Conservation (phyloP, 1,284 basidiomycete genomes). For the Xanthoconium separans region DNA sequence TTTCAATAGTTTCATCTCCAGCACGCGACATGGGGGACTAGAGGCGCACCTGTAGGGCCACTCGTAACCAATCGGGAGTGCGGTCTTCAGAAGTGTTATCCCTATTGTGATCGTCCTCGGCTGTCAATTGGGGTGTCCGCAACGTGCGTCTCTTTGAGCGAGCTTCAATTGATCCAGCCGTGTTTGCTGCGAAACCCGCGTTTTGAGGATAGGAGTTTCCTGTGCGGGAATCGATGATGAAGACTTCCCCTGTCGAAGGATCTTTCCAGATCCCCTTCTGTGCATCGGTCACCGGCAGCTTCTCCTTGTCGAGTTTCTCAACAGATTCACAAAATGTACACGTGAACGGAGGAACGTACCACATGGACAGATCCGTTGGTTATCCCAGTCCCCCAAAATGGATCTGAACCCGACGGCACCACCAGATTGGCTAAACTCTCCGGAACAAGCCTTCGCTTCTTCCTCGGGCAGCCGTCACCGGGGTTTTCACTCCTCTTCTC, state of each 20-base stretch:
- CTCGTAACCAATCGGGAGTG: conserved; percentile 52
- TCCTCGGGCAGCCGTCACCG: conserved; percentile 34
- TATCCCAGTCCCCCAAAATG: conserved; percentile 10
- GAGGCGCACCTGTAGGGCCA: conserved; percentile 46
- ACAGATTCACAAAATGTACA: conserved; percentile 5
- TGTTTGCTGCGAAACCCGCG: conserved; percentile 19
- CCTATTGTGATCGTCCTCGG: conserved; percentile 1
- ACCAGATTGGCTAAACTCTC: conserved; percentile 13
- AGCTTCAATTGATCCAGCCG: conserved; percentile 10
- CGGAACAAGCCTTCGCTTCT: conserved; percentile 37
- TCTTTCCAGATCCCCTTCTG: conserved; percentile 55
- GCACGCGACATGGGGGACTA: conserved; percentile 7
- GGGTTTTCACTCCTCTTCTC: conserved; percentile 17
- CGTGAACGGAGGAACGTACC: conserved; percentile 19
- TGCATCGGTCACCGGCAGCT: conserved; percentile 26
- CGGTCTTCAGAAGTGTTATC: conserved; percentile 4
- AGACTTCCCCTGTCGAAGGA: conserved; percentile 61
- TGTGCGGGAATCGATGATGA: conserved; percentile 66
- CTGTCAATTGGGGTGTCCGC: conserved; percentile 4
- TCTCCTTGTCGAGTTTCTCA: conserved; percentile 13
- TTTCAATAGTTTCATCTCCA: conserved; percentile 23
- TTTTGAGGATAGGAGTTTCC: conserved; percentile 52
- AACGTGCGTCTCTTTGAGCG: conserved; percentile 17
- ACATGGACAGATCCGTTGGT: conserved; percentile 9
- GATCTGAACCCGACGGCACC: conserved; percentile 15